A percentile compares a stretch with the other conserved stretches of the same genome.
These are phyloP conservation scores for Biancaea sappan DNA, from an alignment of 306 rosid species.

Conservation along the genomic window DNA sequence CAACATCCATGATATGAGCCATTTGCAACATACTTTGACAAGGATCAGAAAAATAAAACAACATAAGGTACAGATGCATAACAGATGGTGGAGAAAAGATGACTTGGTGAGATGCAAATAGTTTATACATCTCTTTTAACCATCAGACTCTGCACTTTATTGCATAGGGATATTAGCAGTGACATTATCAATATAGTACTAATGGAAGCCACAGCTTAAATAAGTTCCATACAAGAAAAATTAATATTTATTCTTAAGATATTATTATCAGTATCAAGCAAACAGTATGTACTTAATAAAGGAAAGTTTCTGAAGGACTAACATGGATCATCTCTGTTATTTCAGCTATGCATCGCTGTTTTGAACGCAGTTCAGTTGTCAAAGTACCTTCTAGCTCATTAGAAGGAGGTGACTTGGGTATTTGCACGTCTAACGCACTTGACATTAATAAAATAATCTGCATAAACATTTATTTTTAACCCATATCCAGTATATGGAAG, in stretches of 20 bases:
- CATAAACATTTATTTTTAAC: constrained; percentile 28
- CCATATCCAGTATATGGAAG: constrained; percentile 22
- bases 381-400: constrained; percentile 45
- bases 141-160: constrained; percentile 11
- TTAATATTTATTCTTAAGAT: constrained; percentile 1
- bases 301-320: constrained; percentile 45
- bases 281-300: constrained; percentile 25
- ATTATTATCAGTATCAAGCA: constrained; percentile 18
- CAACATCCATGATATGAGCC: neutral
- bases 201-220: constrained; percentile 13
- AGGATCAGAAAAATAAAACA: neutral
- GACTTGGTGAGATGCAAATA: constrained; percentile 3
- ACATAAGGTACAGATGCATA: neutral
- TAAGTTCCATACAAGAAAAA: constrained; percentile 13
- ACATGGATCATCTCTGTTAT: constrained; percentile 99
- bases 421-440: constrained; percentile 67
- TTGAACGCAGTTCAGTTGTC: constrained; percentile 64
- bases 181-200: neutral
- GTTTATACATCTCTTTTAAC: neutral
- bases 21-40: neutral
- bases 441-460: constrained; percentile 94
- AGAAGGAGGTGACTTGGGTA: constrained; percentile 44
- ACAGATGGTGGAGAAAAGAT: neutral
- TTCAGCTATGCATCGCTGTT: constrained; percentile 92
- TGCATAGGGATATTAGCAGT: constrained; percentile 2